Evolutionary conservation across 1,284 basidiomycete species (phyloP).

Genomic region (Apiotrichum montevideense): DNA sequence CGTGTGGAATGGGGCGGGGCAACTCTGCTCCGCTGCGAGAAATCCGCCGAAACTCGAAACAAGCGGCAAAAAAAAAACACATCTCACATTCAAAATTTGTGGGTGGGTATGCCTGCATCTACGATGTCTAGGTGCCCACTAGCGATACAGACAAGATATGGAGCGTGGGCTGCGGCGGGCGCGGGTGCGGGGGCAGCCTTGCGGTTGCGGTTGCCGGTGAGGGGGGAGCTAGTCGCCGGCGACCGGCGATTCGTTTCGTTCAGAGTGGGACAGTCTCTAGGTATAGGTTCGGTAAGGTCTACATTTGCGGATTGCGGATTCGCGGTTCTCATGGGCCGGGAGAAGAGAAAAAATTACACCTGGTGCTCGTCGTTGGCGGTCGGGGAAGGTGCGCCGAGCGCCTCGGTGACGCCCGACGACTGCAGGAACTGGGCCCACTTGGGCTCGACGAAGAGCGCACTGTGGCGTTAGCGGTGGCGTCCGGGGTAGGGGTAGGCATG

Average conservation of each 20-base stretch:
- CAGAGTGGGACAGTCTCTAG: no score
- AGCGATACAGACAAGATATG: neutral
- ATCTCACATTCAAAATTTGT: no score
- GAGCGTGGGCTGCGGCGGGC: neutral
- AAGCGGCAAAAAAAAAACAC: no score
- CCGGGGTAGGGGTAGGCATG: neutral
- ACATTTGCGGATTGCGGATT: no score
- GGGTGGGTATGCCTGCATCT: neutral
- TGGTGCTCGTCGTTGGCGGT: neutral
- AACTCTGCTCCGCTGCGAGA: no score
- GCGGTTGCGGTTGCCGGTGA: no score
- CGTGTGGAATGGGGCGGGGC: no score
- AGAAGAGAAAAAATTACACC: neutral
- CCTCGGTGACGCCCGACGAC: slow-evolving; percentile 44
- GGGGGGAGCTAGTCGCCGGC: no score
- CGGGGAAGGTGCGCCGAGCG: slow-evolving; percentile 31
- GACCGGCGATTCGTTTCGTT: no score
- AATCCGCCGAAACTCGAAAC: no score
- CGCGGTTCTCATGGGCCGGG: no score
- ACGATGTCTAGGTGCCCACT: neutral
- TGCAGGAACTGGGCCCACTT: slow-evolving; percentile 70
- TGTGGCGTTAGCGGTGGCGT: slow-evolving; percentile 28
- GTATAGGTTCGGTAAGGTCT: no score
- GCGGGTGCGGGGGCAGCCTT: neutral
- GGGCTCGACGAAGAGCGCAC: slow-evolving; percentile 75